Base-by-base conservation (phyloP, 345 rosid genomes). In the Abelmoschus esculentus region DNA sequence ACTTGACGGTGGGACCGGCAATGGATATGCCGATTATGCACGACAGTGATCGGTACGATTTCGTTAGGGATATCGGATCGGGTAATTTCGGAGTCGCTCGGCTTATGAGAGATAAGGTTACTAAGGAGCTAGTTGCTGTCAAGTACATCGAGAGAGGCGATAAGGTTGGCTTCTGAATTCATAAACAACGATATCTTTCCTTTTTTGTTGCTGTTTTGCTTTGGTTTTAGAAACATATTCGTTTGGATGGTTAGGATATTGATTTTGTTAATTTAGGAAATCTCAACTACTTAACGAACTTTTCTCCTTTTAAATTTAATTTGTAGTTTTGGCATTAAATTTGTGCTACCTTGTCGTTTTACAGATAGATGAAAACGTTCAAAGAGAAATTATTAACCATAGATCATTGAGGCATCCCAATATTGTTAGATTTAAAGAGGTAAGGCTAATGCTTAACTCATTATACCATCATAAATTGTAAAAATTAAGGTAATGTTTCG, bases 91-190 rank as follows among this genome's bases (percentile, higher is more conserved):
- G 96, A 0, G 92, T 95, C 0, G 97, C 98, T 9, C 80, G 96
- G 44, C 90, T 95, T 34, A 95, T 90, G 99, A 86, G 84, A 47
- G 96, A 95, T 47, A 90, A 85, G 75, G 75, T 79, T 40, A 87
- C 90, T 14, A 78, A 82, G 69, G 98, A 90, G 74, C 98, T 91
- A 54, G 98, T 91, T 69, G 98, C 99, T 81, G 96, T 95, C 61
- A 95, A 95, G 85, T 95, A 88, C 74, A 91, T 95, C 82, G 99
- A 95, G 82, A 79, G 99, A 78, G 99, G 99, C 76, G 87, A 84
- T 28, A 91, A 83, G 91, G 97, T 67, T 38, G 10, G 60, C 60
- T 32, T 36, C 26, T 36, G 68, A 36, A 54, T 72, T 61, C 7
- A 19, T 47, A 26, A 29, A 17, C 31, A 31, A 3, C 68, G 50